Conservation (phyloP, 2,329 filamentous ascomycete genomes). For the Periconia macrospinosa region DNA sequence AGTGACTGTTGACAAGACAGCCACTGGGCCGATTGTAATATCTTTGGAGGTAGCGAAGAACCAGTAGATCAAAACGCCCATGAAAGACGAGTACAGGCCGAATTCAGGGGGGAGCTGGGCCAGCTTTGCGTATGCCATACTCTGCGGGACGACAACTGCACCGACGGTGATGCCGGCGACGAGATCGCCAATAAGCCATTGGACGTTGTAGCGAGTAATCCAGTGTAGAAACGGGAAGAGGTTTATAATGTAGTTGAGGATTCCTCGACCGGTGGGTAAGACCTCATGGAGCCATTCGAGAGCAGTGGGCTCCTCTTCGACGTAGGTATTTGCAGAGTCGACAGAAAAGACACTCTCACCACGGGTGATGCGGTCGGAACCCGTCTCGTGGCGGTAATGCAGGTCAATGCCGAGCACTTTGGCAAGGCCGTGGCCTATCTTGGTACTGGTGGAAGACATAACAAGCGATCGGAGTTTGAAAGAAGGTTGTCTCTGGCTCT, state of each 20-base stretch:
- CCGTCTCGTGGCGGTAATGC: conserved; percentile 63
- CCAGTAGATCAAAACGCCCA: conserved; percentile 95
- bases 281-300: conserved; percentile 70
- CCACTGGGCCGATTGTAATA: conserved; percentile 95
- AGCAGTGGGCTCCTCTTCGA: conserved; percentile 78
- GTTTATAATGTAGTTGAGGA: conserved; percentile 64
- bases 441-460: conserved; percentile 48
- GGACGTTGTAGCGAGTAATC: conserved; percentile 84
- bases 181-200: conserved; percentile 88
- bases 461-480: conserved; percentile 1
- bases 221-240: conserved; percentile 90
- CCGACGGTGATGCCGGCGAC: conserved; percentile 83
- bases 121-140: conserved; percentile 91
- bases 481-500: conserved; percentile 8
- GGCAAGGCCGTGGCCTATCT: conserved; percentile 72
- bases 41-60: conserved; percentile 98
- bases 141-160: conserved; percentile 83
- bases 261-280: conserved; percentile 60
- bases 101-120: conserved; percentile 78
- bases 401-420: conserved; percentile 83
- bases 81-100: conserved; percentile 93
- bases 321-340: conserved; percentile 72
- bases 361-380: conserved; percentile 65
- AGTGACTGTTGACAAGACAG: conserved; percentile 88
- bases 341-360: conserved; percentile 80